Conservation (phyloP, 352 stramenopile genomes). For the Phytopythium litorale region DNA sequence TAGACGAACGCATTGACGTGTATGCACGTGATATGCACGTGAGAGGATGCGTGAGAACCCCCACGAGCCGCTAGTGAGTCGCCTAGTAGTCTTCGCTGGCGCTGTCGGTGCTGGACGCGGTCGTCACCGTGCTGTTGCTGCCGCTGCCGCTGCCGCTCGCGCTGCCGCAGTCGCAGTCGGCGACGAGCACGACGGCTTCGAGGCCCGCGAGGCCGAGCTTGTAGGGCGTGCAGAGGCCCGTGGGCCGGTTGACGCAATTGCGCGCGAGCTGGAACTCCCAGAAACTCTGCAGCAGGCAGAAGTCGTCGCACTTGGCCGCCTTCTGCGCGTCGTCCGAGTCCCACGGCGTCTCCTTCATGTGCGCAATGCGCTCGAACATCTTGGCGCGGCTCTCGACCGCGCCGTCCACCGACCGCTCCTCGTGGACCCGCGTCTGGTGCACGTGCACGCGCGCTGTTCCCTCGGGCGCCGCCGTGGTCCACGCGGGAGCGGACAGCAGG, state of each 20-base stretch:
- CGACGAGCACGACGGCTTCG: conserved; percentile 46
- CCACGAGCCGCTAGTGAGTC: no score
- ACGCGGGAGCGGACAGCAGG: conserved; percentile 10
- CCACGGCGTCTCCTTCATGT: conserved; percentile 70
- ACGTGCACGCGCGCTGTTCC: conserved; percentile 9
- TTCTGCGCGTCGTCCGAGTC: conserved; percentile 41
- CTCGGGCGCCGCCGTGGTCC: conserved; percentile 6
- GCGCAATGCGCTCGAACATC: conserved; percentile 33
- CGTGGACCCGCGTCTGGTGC: conserved; percentile 8
- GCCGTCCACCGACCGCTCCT: conserved; percentile 20
- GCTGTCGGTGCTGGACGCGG: background rate
- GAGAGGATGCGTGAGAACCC: no score
- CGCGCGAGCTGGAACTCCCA: conserved; percentile 52
- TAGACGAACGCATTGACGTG: no score
- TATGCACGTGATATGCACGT: no score
- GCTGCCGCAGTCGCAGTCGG: conserved; percentile 43
- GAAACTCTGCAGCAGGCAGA: conserved; percentile 55
- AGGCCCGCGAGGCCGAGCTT: conserved; percentile 39
- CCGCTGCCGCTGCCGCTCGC: no score
- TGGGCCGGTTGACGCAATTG: conserved; percentile 56
- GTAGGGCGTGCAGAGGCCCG: conserved; percentile 56
- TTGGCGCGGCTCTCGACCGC: conserved; percentile 29
- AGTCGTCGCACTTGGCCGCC: conserved; percentile 51
- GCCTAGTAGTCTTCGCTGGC: background rate
- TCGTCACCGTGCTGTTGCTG: conserved; percentile 20